Evolutionary conservation across 1,284 basidiomycete species (phyloP).

Genomic region (Clitocybe nebularis): DNA sequence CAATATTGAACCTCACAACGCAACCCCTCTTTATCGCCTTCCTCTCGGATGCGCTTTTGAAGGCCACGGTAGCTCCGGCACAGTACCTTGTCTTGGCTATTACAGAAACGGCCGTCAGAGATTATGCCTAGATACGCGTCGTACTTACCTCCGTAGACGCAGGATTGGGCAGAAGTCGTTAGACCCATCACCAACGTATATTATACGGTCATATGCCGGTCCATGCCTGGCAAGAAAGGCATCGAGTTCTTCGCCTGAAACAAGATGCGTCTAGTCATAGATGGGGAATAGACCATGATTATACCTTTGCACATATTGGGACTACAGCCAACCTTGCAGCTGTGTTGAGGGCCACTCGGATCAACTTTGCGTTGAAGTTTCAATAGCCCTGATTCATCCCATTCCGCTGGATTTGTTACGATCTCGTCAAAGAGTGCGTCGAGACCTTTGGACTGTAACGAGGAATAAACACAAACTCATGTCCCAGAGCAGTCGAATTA

Average conservation of each 20-base stretch:
- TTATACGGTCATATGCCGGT: slow-evolving; percentile 73
- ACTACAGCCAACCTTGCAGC: slow-evolving; percentile 85
- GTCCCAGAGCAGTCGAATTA: background rate
- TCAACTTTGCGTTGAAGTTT: slow-evolving; percentile 76
- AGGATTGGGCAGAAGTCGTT: slow-evolving; percentile 96
- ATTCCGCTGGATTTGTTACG: slow-evolving; percentile 91
- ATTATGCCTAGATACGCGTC: background rate
- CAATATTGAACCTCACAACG: slow-evolving; percentile 76
- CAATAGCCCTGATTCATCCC: slow-evolving; percentile 72
- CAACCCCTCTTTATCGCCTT: slow-evolving; percentile 62
- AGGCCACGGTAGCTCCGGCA: slow-evolving; percentile 78
- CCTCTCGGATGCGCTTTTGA: slow-evolving; percentile 67
- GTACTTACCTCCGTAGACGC: slow-evolving; percentile 65
- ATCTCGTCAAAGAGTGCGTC: slow-evolving; percentile 78
- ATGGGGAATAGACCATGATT: background rate
- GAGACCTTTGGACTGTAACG: slow-evolving; percentile 66
- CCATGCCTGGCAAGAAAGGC: slow-evolving; percentile 72
- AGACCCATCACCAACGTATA: slow-evolving; percentile 92
- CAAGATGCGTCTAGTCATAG: slow-evolving; percentile 3
- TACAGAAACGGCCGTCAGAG: slow-evolving; percentile 5
- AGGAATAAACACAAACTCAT: slow-evolving; percentile 1
- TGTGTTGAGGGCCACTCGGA: slow-evolving; percentile 76
- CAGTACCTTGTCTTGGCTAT: slow-evolving; percentile 72
- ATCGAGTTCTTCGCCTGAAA: slow-evolving; percentile 82
- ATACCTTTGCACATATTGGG: slow-evolving; percentile 98